Evolutionary conservation across 2,329 filamentous ascomycete species (phyloP).

Genomic region (Beauveria sp.): DNA sequence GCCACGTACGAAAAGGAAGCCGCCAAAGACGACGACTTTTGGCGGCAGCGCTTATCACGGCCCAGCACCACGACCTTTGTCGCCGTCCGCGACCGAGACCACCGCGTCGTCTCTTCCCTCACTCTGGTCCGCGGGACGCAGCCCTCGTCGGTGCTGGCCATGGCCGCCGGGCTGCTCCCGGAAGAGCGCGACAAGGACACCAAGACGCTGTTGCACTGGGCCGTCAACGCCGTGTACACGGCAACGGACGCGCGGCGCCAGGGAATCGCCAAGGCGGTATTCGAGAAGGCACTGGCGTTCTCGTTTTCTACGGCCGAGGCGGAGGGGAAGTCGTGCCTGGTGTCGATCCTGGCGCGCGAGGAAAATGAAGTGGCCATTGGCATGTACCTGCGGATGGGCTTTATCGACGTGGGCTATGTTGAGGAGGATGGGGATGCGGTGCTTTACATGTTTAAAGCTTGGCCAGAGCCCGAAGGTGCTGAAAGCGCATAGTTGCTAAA

Average conservation of each 20-base stretch:
- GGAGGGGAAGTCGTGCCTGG: constrained; percentile 2
- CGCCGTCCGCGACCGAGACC: background rate
- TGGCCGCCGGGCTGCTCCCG: background rate
- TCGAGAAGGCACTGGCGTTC: background rate
- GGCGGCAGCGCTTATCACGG: background rate
- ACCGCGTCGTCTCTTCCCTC: background rate
- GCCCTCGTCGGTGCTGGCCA: background rate
- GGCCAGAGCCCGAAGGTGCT: background rate
- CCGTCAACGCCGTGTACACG: constrained; percentile 9
- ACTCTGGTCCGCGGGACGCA: background rate
- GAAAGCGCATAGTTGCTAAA: background rate
- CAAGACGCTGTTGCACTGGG: background rate
- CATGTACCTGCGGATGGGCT: constrained; percentile 5
- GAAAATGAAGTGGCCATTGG: background rate
- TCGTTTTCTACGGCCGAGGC: background rate
- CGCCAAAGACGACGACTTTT: constrained; percentile 6
- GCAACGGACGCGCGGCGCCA: background rate
- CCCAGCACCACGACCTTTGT: constrained; percentile 1
- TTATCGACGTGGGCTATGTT: background rate
- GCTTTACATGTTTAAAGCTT: background rate
- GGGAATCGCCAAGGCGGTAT: constrained; percentile 1
- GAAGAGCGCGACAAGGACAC: constrained; percentile 6
- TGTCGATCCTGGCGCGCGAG: background rate
- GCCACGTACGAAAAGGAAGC: constrained; percentile 2
- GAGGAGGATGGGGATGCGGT: constrained; percentile 11